Percentiles rank a stretch among this genome's conserved stretches.
phyloP scores from a whole-genome alignment of 2,329 filamentous ascomycete species.

The Penicillium sp. region DNA sequence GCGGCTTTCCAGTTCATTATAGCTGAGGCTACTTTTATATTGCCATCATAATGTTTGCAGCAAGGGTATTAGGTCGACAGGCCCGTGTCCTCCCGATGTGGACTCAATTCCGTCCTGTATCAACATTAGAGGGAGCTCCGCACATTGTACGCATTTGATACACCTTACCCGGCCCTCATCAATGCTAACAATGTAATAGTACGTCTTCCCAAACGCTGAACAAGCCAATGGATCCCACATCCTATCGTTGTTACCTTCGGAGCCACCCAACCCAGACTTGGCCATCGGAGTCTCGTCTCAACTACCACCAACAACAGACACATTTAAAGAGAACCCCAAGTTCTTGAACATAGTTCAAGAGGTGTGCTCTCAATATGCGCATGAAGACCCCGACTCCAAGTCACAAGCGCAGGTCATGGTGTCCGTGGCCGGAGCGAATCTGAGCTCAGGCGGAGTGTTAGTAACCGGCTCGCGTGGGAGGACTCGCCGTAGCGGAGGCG shows the following conservation, averaged over 20 bases:
- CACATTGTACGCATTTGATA: constrained; percentile 37
- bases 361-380: constrained; percentile 53
- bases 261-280: constrained; percentile 52
- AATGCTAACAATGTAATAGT: constrained; percentile 37
- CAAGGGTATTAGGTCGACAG: constrained; percentile 22
- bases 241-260: constrained; percentile 55
- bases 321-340: constrained; percentile 53
- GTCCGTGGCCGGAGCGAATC: constrained; percentile 54
- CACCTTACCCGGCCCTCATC: neutral
- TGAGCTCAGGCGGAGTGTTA: constrained; percentile 51
- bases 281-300: constrained; percentile 54
- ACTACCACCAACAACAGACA: constrained; percentile 55
- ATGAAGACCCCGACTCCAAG: constrained; percentile 54
- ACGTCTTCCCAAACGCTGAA: constrained; percentile 48
- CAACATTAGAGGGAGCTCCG: constrained; percentile 39
- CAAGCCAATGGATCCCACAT: constrained; percentile 41
- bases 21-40: neutral
- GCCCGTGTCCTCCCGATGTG: constrained; percentile 19
- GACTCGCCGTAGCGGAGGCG: constrained; percentile 36
- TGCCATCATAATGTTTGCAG: constrained; percentile 25
- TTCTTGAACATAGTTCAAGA: constrained; percentile 57
- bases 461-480: constrained; percentile 38
- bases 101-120: constrained; percentile 31
- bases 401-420: constrained; percentile 59
- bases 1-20: neutral